phyloP scores from a whole-genome alignment of 352 stramenopile species.

The Globisporangium emineosum region DNA sequence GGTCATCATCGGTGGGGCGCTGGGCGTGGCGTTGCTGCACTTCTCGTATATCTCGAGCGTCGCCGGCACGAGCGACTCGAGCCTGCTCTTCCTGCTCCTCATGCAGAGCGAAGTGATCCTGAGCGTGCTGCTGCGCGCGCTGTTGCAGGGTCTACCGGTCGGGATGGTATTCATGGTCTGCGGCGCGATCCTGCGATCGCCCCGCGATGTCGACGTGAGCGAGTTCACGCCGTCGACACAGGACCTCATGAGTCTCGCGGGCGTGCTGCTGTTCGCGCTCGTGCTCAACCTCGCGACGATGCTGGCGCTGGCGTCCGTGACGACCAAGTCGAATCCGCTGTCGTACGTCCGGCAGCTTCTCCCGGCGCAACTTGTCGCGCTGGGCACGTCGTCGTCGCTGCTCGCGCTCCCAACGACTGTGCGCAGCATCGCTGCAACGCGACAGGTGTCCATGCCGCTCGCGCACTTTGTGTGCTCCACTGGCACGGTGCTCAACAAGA shows the following conservation, averaged over 20 bases:
- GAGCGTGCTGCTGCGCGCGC: conserved; percentile 33
- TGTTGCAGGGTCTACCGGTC: conserved; percentile 40
- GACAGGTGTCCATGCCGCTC: conserved; percentile 52
- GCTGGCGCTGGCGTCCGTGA: conserved; percentile 31
- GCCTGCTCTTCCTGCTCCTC: conserved; percentile 45
- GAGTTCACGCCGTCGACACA: conserved; percentile 17
- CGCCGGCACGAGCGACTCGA: conserved; percentile 22
- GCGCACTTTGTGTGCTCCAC: conserved; percentile 53
- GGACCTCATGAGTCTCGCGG: conserved; percentile 37
- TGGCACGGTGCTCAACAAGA: conserved; percentile 55
- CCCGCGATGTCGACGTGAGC: conserved; percentile 11
- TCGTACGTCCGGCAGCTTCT: conserved; percentile 42
- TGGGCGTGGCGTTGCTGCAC: conserved; percentile 30
- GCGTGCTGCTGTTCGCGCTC: conserved; percentile 45
- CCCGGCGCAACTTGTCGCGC: conserved; percentile 44
- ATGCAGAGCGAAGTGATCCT: conserved; percentile 40
- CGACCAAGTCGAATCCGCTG: conserved; percentile 49
- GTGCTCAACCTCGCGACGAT: conserved; percentile 37
- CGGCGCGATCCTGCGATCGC: conserved; percentile 31
- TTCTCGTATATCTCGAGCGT: conserved; percentile 18
- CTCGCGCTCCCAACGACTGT: conserved; percentile 50
- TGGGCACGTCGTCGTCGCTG: conserved; percentile 48
- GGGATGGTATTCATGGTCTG: conserved; percentile 44
- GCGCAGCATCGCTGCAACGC: conserved; percentile 43
- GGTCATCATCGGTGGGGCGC: conserved; percentile 26